Conservation (phyloP, 176 grass and related monocot species). For the Carex pumila region DNA sequence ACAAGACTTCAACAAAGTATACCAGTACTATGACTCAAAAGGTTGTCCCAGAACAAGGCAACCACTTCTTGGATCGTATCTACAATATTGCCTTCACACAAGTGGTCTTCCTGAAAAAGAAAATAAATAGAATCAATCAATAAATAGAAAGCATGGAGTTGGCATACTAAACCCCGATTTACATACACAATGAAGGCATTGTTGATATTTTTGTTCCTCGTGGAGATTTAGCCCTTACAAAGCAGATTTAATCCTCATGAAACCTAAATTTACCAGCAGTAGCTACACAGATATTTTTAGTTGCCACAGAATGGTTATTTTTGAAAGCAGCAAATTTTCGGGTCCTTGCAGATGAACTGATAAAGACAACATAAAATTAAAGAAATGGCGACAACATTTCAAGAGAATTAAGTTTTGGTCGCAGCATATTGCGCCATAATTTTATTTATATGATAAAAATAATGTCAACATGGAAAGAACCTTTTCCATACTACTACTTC, state of each 20-base stretch:
- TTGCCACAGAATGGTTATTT: background rate
- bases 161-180: background rate
- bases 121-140: background rate
- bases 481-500: too few relatives aligned
- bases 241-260: background rate
- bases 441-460: background rate
- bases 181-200: background rate
- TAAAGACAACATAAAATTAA: background rate
- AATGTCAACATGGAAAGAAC: too few relatives aligned
- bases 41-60: conserved; percentile 21
- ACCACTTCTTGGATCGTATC: conserved; percentile 16
- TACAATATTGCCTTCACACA: background rate
- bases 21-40: background rate
- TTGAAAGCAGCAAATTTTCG: background rate
- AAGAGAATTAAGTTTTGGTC: background rate
- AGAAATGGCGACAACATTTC: background rate
- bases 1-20: background rate
- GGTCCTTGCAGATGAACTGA: background rate
- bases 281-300: background rate
- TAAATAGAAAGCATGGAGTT: background rate
- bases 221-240: background rate
- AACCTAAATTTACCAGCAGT: background rate
- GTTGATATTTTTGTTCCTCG: background rate
- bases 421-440: background rate
- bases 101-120: conserved; percentile 10